phyloP scores from a whole-genome alignment of 371 early-diverging fungal genomes.

The Syncephalastrum monosporum region DNA sequence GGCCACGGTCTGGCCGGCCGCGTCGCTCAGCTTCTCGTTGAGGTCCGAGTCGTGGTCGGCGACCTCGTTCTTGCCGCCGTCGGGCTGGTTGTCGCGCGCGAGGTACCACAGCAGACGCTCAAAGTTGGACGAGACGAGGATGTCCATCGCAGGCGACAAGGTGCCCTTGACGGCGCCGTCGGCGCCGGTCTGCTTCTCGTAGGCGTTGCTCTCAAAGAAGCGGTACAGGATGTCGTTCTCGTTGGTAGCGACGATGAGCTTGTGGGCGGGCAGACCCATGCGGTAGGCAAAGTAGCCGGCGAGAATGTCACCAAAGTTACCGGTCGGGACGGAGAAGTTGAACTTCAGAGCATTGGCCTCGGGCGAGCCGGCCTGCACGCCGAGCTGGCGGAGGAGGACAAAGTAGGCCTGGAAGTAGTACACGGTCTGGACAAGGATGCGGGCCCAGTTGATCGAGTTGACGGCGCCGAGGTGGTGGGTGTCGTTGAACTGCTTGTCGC shows the following conservation, averaged over 20 bases:
- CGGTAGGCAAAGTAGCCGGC: slow-evolving; percentile 92
- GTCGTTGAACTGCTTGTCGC: slow-evolving; percentile 72
- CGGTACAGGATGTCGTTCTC: slow-evolving; percentile 95
- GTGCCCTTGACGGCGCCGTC: slow-evolving; percentile 77
- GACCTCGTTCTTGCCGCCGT: slow-evolving; percentile 23
- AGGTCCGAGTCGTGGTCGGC: slow-evolving; percentile 23
- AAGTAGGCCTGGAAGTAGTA: slow-evolving; percentile 97
- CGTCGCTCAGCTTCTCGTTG: slow-evolving; percentile 40
- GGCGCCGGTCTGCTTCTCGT: slow-evolving; percentile 64
- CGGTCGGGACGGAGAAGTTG: slow-evolving; percentile 93
- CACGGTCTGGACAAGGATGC: slow-evolving; percentile 92
- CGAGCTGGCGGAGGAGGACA: slow-evolving; percentile 55
- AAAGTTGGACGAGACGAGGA: slow-evolving; percentile 93
- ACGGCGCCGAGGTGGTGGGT: slow-evolving; percentile 89
- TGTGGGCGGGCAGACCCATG: slow-evolving; percentile 89
- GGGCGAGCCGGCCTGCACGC: slow-evolving; percentile 50
- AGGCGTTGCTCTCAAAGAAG: slow-evolving; percentile 86
- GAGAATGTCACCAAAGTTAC: slow-evolving; percentile 97
- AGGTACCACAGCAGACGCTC: slow-evolving; percentile 94
- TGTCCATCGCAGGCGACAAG: slow-evolving; percentile 97
- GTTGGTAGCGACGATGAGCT: slow-evolving; percentile 91
- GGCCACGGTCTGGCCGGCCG: slow-evolving; percentile 62
- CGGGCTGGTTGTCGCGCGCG: slow-evolving; percentile 57
- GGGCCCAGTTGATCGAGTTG: slow-evolving; percentile 99
- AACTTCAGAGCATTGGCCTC: slow-evolving; percentile 54